These are phyloP conservation scores for Fusarium pseudograminearum DNA, from an alignment of 2,329 filamentous ascomycete species.

Conservation along the genomic window DNA sequence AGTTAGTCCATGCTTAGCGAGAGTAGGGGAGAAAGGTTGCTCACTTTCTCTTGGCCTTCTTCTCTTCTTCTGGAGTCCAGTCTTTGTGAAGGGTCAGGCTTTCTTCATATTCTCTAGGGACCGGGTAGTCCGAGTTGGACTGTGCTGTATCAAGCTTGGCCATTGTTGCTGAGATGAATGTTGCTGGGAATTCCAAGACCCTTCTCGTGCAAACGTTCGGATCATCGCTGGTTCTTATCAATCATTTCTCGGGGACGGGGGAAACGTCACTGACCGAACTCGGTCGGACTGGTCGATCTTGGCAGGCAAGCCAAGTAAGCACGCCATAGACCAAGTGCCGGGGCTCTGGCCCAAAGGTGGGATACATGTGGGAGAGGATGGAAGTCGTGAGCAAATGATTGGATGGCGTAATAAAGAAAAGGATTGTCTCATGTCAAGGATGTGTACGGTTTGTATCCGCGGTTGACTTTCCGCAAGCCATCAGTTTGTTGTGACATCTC, in stretches of 20 bases:
- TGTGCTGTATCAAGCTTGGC: constrained; percentile 24
- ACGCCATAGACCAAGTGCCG: constrained; percentile 42
- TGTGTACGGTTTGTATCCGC: not conserved
- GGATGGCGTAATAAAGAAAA: not conserved
- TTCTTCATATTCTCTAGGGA: constrained; percentile 49
- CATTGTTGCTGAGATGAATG: constrained; percentile 22
- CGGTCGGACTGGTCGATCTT: constrained; percentile 24
- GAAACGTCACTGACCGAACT: not conserved
- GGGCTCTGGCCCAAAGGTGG: not conserved
- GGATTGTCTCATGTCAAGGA: not conserved
- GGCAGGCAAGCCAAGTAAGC: constrained; percentile 40
- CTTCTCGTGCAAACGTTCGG: not conserved
- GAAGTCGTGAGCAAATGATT: not conserved
- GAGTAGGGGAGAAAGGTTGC: not conserved
- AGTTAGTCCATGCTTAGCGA: not conserved
- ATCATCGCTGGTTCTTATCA: constrained; percentile 22
- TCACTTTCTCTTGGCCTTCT: constrained; percentile 55
- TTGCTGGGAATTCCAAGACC: not conserved
- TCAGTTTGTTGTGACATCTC: not conserved
- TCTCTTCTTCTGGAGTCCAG: constrained; percentile 54
- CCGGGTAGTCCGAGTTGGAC: constrained; percentile 31
- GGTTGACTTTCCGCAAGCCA: not conserved
- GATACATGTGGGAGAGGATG: no score
- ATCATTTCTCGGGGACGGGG: not conserved
- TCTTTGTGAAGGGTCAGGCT: constrained; percentile 48